Percentiles rank a stretch among this genome's conserved stretches.
Conservation (phyloP, 2,329 filamentous ascomycete species). For the Fusarium denticulatum region DNA sequence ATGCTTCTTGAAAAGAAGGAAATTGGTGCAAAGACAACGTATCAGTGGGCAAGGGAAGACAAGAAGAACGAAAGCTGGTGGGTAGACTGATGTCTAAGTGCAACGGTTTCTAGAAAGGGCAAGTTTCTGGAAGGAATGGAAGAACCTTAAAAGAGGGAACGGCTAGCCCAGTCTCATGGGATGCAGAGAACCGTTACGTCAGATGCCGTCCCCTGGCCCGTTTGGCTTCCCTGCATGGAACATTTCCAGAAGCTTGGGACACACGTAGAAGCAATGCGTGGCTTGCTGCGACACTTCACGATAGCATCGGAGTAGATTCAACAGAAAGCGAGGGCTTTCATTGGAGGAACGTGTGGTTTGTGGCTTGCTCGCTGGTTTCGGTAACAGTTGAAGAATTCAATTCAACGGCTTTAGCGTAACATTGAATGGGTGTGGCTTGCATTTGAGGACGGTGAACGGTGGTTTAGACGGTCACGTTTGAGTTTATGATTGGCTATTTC, state of each 20-base stretch:
- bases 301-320: too few species aligned
- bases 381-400: neutral
- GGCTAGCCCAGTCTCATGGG: rapidly evolving
- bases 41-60: rapidly evolving
- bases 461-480: neutral
- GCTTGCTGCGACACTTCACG: too few species aligned
- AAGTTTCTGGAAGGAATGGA: neutral
- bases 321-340: too few species aligned
- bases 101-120: rapidly evolving
- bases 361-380: neutral
- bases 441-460: rapidly evolving
- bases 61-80: rapidly evolving
- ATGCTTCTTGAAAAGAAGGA: neutral
- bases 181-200: rapidly evolving
- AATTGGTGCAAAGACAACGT: neutral
- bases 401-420: rapidly evolving
- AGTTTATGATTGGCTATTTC: neutral
- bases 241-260: neutral
- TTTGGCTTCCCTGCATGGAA: too few species aligned
- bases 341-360: too few species aligned
- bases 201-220: rapidly evolving
- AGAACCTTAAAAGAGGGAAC: neutral
- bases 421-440: neutral
- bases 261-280: rapidly evolving
- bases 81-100: neutral